Evolutionary conservation across 1,139 yeast genomes (phyloP).

Genomic region (Blastobotrys indianensis): DNA sequence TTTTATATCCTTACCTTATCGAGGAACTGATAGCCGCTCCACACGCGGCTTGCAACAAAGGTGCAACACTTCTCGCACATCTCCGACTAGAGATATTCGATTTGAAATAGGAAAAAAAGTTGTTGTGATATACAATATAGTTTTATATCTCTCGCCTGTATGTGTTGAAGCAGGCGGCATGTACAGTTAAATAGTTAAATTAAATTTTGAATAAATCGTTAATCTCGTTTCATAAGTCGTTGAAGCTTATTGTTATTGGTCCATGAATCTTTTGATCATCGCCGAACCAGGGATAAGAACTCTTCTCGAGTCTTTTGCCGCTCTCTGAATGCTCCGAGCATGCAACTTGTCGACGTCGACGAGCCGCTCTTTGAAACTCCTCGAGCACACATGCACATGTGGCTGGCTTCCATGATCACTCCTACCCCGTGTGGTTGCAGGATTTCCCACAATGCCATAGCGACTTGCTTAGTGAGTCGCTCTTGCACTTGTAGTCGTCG

Average conservation of each 20-base stretch:
- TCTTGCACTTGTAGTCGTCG: constrained; percentile 96
- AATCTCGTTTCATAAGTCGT: constrained; percentile 5
- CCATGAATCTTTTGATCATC: constrained; percentile 41
- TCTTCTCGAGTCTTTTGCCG: constrained; percentile 96
- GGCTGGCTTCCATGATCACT: constrained; percentile 95
- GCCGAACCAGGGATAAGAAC: constrained; percentile 63
- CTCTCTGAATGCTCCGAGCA: constrained; percentile 92
- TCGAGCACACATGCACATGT: constrained; percentile 99
- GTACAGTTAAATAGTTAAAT: constrained; percentile 1
- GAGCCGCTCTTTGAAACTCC: constrained; percentile 97
- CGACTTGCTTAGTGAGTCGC: constrained; percentile 91
- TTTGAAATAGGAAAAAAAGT: no score
- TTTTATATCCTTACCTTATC: no score
- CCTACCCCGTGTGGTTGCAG: constrained; percentile 95
- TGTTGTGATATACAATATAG: no score
- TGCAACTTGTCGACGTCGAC: constrained; percentile 89
- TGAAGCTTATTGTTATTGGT: constrained; percentile 4
- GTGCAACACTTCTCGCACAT: no score
- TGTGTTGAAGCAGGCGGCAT: constrained; percentile 7
- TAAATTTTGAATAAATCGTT: not conserved
- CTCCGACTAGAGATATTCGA: no score
- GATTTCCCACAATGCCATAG: constrained; percentile 89
- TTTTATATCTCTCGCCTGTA: not conserved
- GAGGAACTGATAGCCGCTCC: no score
- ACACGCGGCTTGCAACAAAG: no score